Evolutionary conservation across 768 basidiomycete species (phyloP).

Genomic region (Infundibulicybe gibba): DNA sequence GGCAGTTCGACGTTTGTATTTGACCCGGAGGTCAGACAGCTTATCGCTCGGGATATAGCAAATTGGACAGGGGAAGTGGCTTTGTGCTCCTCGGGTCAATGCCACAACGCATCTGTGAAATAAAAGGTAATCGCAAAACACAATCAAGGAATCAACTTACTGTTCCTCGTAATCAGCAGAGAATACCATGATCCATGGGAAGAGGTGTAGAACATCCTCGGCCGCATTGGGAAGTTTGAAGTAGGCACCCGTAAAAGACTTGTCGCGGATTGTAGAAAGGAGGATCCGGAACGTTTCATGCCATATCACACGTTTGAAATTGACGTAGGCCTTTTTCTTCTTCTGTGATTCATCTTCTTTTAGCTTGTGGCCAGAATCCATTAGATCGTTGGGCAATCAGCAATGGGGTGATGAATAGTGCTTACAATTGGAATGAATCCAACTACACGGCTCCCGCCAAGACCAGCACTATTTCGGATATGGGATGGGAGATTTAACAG

Average conservation of each 20-base stretch:
- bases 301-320: constrained; percentile 32
- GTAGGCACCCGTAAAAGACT: constrained; percentile 15
- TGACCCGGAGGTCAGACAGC: constrained; percentile 14
- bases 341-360: constrained; percentile 24
- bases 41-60: constrained; percentile 28
- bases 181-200: constrained; percentile 27
- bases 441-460: constrained; percentile 29
- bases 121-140: neutral
- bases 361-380: constrained; percentile 16
- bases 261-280: constrained; percentile 14
- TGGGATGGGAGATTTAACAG: constrained; percentile 26
- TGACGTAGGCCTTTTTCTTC: constrained; percentile 23
- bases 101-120: constrained; percentile 32
- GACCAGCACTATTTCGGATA: constrained; percentile 26
- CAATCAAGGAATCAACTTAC: constrained; percentile 20
- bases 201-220: constrained; percentile 20
- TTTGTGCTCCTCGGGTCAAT: constrained; percentile 23
- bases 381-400: neutral
- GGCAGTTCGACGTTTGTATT: constrained; percentile 11
- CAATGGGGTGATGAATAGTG: neutral
- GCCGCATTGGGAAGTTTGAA: constrained; percentile 13
- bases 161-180: constrained; percentile 40
- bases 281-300: constrained; percentile 26
- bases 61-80: constrained; percentile 30
- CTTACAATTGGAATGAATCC: constrained; percentile 36